These are phyloP conservation scores for Diphasiastrum complanatum DNA, from an alignment of 83 land plant genomes.

Conservation along the genomic window DNA sequence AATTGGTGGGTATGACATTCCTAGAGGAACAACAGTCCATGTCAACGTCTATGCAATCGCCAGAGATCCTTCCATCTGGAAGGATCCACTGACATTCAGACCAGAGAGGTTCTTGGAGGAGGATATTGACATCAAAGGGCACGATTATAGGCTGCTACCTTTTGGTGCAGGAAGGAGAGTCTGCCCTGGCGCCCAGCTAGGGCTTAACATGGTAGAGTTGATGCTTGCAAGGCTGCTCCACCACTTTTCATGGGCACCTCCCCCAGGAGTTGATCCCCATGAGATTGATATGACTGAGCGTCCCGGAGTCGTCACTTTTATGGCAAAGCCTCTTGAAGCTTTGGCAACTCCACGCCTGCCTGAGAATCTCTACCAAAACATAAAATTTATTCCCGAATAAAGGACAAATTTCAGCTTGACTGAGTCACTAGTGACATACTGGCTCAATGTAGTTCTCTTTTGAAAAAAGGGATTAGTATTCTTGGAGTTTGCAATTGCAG, in stretches of 20 bases:
- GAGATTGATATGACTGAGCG: slow-evolving; percentile 76
- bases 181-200: slow-evolving; percentile 93
- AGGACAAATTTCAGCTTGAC: too few species aligned
- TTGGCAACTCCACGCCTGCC: slow-evolving; percentile 71
- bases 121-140: slow-evolving; percentile 90
- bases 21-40: slow-evolving; percentile 74
- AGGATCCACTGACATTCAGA: slow-evolving; percentile 55
- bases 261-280: slow-evolving; percentile 51
- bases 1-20: slow-evolving; percentile 83
- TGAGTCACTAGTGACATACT: too few species aligned
- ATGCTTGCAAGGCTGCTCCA: slow-evolving; percentile 83
- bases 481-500: too few species aligned
- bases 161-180: slow-evolving; percentile 92
- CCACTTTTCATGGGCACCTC: slow-evolving; percentile 70
- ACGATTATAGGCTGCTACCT: slow-evolving; percentile 76
- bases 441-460: too few species aligned
- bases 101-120: slow-evolving; percentile 90
- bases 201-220: slow-evolving; percentile 63
- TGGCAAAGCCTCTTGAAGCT: slow-evolving; percentile 69
- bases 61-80: slow-evolving; percentile 73
- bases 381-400: too few species aligned
- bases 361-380: slow-evolving; percentile 47
- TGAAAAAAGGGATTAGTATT: too few species aligned
- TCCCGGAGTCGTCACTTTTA: slow-evolving; percentile 86
- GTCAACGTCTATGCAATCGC: slow-evolving; percentile 94